Conservation (phyloP, 108 stramenopile species). For the Skeletonema menzelii region DNA sequence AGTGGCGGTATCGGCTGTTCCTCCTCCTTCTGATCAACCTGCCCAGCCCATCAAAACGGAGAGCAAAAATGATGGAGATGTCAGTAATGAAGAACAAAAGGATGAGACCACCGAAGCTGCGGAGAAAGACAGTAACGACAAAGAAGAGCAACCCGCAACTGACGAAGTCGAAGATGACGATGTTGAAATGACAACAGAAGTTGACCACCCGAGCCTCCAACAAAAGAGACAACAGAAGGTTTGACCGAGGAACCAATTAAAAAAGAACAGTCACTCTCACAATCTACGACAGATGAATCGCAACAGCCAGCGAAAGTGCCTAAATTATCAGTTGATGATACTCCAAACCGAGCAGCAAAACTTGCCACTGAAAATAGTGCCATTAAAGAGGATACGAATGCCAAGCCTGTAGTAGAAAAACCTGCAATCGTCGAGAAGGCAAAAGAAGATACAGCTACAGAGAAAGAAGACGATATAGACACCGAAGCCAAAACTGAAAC, state of each 20-base stretch:
- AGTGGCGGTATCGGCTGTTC: neutral
- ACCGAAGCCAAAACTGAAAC: neutral
- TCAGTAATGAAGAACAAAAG: no score
- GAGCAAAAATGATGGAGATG: neutral
- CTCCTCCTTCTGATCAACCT: no score
- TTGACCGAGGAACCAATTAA: neutral
- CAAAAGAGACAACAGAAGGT: neutral
- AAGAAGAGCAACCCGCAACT: neutral
- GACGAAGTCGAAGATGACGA: neutral
- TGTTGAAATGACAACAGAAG: conserved; percentile 8
- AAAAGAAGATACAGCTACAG: no score
- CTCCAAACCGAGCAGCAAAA: conserved; percentile 6
- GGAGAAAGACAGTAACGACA: conserved; percentile 5
- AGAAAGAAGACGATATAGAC: no score
- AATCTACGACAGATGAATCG: no score
- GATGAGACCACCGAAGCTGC: conserved; percentile 10
- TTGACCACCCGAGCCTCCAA: neutral
- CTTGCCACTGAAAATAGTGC: neutral
- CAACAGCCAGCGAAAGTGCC: no score
- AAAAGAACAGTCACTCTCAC: neutral
- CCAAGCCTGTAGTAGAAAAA: no score
- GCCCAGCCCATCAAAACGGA: no score
- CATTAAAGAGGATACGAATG: neutral
- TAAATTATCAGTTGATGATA: no score
- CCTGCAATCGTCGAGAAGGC: no score